Base-by-base conservation (phyloP, 306 rosid genomes). In the Cicer arietinum region DNA sequence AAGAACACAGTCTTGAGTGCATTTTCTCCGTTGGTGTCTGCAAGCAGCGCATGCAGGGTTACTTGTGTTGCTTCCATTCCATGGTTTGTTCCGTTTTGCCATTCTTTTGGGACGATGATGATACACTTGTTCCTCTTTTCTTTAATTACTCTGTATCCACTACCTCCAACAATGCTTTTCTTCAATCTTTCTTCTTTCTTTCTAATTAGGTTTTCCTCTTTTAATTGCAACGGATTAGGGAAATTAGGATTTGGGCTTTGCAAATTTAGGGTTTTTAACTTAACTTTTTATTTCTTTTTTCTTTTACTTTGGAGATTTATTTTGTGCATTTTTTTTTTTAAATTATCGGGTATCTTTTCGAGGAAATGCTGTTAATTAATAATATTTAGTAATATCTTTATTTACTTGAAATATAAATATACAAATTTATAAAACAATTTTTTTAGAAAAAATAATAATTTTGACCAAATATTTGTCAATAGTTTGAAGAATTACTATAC, bases 41-140 rank as follows among this genome's bases (percentile, higher is more conserved):
- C 76, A 71, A 6, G 65, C 40, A 40, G 76, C 65, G 8, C 76
- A 71, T 71, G 76, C 53, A 6, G 20, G 67, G 8, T 8, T 20
- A 6, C 11, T 50, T 13, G 18, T 14, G 14, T 50, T 50, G 56
- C 8, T 50, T 50, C 8, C 56, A 30, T 30, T 30, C 35, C 4
- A 30, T 3, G 35, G 5, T 30, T 30, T 18, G 5, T 47, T 47
- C 52, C 41, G 39, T 22, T 11, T 58, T 12, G 2, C 63, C 63
- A 57, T 57, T 57, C n/a, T 56, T 51, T 51, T 44, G 12, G 1
- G 16, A 48, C 1, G 53, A 48, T 48, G 6, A 2, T 48, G 5
- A 2, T 6, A 50, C 18, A 12, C 54, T 48, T 5, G 8, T 3
- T 7, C 16, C 4, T 14, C 16, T n/a, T 51, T 51, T 51, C 22